Conservation (phyloP, 768 basidiomycete genomes). For the Pleurotus giganteus region DNA sequence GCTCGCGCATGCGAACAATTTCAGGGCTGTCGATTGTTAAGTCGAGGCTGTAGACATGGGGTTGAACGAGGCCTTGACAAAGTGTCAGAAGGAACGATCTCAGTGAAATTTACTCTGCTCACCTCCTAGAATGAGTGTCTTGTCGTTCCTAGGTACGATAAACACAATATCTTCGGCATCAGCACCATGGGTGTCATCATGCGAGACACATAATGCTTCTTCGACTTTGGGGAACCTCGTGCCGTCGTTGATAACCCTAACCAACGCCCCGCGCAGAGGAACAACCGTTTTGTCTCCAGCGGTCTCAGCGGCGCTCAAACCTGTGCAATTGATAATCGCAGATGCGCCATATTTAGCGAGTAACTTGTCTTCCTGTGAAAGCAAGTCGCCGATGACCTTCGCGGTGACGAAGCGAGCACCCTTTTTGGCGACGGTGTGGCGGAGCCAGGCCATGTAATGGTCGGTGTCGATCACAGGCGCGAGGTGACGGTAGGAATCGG, state of each 20-base stretch:
- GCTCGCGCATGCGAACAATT: conserved; percentile 27
- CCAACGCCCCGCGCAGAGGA: conserved; percentile 35
- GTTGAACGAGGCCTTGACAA: conserved; percentile 22
- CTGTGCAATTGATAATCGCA: conserved; percentile 35
- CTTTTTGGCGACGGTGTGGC: conserved; percentile 22
- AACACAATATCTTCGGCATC: conserved; percentile 30
- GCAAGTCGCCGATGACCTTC: conserved; percentile 28
- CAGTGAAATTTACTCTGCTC: not conserved
- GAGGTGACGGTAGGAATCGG: conserved; percentile 32
- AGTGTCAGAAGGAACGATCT: not conserved
- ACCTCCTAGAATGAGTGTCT: conserved; percentile 31
- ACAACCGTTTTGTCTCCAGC: conserved; percentile 31
- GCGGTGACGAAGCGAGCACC: conserved; percentile 27
- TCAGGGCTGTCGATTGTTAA: conserved; percentile 24
- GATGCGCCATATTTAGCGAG: conserved; percentile 23
- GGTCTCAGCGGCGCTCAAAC: conserved; percentile 27
- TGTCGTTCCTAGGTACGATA: conserved; percentile 34
- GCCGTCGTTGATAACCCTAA: conserved; percentile 34
- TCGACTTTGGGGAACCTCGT: conserved; percentile 31
- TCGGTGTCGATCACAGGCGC: conserved; percentile 38
- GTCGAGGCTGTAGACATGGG: conserved; percentile 21
- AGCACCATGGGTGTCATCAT: conserved; percentile 27
- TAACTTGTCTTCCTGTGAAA: conserved; percentile 23
- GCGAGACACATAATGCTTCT: conserved; percentile 30
- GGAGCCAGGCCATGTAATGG: conserved; percentile 31